These are phyloP conservation scores for Macrophomina pseudophaseolina DNA, from an alignment of 2,329 filamentous ascomycete genomes.

Conservation along the genomic window DNA sequence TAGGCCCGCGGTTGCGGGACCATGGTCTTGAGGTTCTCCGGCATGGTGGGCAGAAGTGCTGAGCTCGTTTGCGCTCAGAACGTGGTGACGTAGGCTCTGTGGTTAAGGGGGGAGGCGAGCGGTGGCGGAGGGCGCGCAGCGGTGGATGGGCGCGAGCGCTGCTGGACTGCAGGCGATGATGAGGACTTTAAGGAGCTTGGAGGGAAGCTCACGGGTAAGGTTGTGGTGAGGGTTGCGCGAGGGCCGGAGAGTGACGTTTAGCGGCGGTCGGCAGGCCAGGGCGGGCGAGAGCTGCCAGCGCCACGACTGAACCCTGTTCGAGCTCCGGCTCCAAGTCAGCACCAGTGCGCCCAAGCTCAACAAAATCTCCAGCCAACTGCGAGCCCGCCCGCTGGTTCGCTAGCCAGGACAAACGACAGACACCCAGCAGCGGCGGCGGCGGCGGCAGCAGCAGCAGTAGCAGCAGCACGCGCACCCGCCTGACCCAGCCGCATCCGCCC, in stretches of 20 bases:
- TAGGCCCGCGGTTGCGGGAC: conserved; percentile 53
- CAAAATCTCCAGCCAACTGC: conserved; percentile 5
- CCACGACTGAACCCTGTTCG: neutral
- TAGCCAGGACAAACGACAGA: too few species aligned
- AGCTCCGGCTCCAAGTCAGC: neutral
- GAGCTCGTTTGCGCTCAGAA: conserved; percentile 23
- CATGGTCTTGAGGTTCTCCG: conserved; percentile 53
- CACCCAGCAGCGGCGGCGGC: neutral
- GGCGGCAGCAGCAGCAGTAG: neutral
- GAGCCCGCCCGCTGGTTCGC: neutral
- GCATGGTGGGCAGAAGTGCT: conserved; percentile 33
- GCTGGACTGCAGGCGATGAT: neutral
- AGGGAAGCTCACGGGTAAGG: conserved; percentile 9
- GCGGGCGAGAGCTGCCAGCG: conserved; percentile 7
- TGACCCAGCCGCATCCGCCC: conserved; percentile 4
- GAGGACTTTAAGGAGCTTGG: neutral
- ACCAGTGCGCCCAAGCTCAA: conserved; percentile 3
- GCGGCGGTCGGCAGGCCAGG: conserved; percentile 8
- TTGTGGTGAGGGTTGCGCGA: conserved; percentile 8
- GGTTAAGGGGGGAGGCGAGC: neutral
- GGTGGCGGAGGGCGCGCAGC: neutral
- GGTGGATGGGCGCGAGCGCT: neutral
- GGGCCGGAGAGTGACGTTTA: conserved; percentile 13
- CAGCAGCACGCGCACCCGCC: conserved; percentile 10
- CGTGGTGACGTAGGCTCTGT: neutral